Conservation (phyloP, 257 asterid species). For the Jacaranda copaia region DNA sequence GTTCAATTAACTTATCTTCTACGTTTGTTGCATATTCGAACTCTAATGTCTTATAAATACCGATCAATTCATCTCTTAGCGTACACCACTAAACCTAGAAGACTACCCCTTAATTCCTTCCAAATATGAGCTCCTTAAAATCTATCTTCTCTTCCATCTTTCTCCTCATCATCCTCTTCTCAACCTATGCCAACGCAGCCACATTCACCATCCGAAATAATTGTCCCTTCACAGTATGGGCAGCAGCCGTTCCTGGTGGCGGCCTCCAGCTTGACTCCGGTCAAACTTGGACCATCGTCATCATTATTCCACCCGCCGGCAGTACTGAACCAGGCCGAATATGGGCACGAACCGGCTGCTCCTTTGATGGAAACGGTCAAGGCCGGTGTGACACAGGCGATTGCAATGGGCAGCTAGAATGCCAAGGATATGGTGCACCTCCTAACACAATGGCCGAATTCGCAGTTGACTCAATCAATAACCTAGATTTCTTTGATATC, state of each 20-base stretch:
- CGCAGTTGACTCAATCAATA: slow-evolving; percentile 31
- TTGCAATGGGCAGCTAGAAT: slow-evolving; percentile 48
- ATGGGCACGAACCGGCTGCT: slow-evolving; percentile 56
- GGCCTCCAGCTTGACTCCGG: slow-evolving; percentile 47
- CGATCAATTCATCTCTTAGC: background rate
- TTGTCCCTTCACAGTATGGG: slow-evolving; percentile 47
- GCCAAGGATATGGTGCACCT: slow-evolving; percentile 56
- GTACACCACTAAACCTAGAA: background rate
- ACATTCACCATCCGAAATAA: slow-evolving; percentile 41
- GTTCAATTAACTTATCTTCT: too few species aligned
- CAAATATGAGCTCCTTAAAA: background rate
- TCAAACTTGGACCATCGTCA: slow-evolving; percentile 49
- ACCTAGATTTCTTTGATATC: slow-evolving; percentile 62
- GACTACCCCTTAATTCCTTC: too few species aligned
- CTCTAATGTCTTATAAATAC: background rate
- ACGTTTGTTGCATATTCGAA: too few species aligned
- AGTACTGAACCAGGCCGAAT: slow-evolving; percentile 43
- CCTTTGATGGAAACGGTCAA: slow-evolving; percentile 42
- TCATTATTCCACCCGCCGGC: slow-evolving; percentile 5
- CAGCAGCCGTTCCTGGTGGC: slow-evolving; percentile 50
- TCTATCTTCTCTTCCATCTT: background rate
- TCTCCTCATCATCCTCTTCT: slow-evolving; percentile 17
- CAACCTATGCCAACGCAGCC: slow-evolving; percentile 37
- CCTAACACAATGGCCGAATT: slow-evolving; percentile 72
- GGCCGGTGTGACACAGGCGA: slow-evolving; percentile 63